Evolutionary conservation across 2,329 filamentous ascomycete species (phyloP).

Genomic region (Stemphylium lycopersici): DNA sequence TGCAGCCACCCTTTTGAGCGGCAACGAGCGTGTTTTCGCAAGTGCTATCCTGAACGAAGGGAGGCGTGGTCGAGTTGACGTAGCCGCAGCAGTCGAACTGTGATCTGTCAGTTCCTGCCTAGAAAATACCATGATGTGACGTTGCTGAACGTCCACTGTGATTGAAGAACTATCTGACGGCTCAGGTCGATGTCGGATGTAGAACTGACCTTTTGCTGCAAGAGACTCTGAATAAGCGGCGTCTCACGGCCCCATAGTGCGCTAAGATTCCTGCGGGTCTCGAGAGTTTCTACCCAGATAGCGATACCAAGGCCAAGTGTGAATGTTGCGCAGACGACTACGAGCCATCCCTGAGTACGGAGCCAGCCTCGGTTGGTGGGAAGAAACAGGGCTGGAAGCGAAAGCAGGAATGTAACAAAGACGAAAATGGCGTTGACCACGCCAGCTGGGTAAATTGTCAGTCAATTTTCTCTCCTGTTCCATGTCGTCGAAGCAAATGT

Average conservation of each 20-base stretch:
- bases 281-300: slow-evolving; percentile 73
- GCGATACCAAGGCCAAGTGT: slow-evolving; percentile 66
- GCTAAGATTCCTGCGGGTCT: slow-evolving; percentile 67
- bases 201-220: slow-evolving; percentile 70
- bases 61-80: slow-evolving; percentile 71
- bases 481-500: slow-evolving; percentile 12
- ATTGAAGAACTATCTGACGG: background rate
- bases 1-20: slow-evolving; percentile 72
- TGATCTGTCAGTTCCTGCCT: slow-evolving; percentile 25
- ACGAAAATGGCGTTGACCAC: slow-evolving; percentile 75
- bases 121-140: slow-evolving; percentile 1
- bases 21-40: slow-evolving; percentile 75
- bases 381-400: slow-evolving; percentile 73
- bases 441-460: slow-evolving; percentile 58
- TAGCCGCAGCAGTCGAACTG: slow-evolving; percentile 85
- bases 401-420: slow-evolving; percentile 71
- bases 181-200: slow-evolving; percentile 7
- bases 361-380: slow-evolving; percentile 71
- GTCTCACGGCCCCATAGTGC: slow-evolving; percentile 66
- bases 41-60: slow-evolving; percentile 71
- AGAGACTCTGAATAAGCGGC: slow-evolving; percentile 65
- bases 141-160: too few relatives aligned
- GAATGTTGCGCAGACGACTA: slow-evolving; percentile 70
- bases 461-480: slow-evolving; percentile 14
- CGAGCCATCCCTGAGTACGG: slow-evolving; percentile 70